Evolutionary conservation across 2,329 filamentous ascomycete species (phyloP).

Genomic region (Botrytis medusae): DNA sequence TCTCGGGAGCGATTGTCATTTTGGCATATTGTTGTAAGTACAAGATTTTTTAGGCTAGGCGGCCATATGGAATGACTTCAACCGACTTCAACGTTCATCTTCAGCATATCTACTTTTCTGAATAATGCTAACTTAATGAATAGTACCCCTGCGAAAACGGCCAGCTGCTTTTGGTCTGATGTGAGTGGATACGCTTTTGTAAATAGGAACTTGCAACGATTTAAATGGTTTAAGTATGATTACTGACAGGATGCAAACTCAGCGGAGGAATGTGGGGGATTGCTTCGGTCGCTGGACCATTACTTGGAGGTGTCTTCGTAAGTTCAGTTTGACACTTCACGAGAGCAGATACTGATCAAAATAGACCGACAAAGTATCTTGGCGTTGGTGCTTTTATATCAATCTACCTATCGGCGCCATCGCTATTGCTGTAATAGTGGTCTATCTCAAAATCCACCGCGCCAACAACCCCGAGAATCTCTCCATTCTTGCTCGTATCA

Average conservation of each 20-base stretch:
- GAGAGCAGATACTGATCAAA: neutral
- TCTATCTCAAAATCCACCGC: constrained; percentile 46
- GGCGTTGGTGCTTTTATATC: constrained; percentile 39
- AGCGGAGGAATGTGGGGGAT: constrained; percentile 37
- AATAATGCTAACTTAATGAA: constrained; percentile 34
- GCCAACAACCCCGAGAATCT: constrained; percentile 36
- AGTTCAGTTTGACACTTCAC: neutral
- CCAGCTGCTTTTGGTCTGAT: constrained; percentile 38
- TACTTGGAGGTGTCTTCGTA: constrained; percentile 39
- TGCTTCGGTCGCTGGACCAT: constrained; percentile 38
- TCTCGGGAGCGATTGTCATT: constrained; percentile 41
- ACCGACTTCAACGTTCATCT: neutral
- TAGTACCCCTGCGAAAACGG: constrained; percentile 34
- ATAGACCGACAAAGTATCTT: constrained; percentile 34
- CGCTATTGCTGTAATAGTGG: constrained; percentile 42
- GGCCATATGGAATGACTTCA: neutral
- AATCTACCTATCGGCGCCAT: constrained; percentile 41
- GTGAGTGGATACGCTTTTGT: neutral
- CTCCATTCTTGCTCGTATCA: constrained; percentile 29
- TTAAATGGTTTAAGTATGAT: neutral
- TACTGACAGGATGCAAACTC: neutral
- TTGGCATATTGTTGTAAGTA: constrained; percentile 31
- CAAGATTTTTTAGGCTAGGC: neutral
- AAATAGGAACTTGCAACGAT: neutral
- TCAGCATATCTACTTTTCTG: neutral